Conservation (phyloP, 2,329 filamentous ascomycete genomes). For the Polychaeton citri region DNA sequence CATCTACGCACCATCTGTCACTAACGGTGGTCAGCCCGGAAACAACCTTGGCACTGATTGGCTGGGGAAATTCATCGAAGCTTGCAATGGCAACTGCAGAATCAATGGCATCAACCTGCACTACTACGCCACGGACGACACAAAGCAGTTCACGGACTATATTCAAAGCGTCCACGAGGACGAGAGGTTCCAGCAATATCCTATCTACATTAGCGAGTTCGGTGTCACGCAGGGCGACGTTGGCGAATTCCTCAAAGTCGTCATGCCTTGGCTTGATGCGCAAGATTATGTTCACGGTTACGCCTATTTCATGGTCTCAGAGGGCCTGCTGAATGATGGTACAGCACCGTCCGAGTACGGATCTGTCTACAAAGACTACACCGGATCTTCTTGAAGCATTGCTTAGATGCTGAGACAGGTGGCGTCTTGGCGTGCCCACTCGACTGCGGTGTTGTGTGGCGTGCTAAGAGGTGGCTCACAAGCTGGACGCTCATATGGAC, state of each 20-base stretch:
- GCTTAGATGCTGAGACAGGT: too few relatives aligned
- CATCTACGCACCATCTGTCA: constrained; percentile 48
- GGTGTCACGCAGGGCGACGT: constrained; percentile 35
- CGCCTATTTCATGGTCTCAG: constrained; percentile 20
- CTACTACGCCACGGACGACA: constrained; percentile 42
- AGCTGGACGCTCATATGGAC: too few relatives aligned
- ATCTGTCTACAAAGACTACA: constrained; percentile 13
- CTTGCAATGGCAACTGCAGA: constrained; percentile 36
- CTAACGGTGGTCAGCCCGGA: constrained; percentile 48
- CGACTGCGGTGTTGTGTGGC: too few relatives aligned
- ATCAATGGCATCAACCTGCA: constrained; percentile 50
- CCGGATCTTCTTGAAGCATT: too few relatives aligned
- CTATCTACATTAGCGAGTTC: constrained; percentile 55
- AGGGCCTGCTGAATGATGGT: constrained; percentile 23
- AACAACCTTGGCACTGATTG: constrained; percentile 39
- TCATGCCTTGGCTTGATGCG: constrained; percentile 34
- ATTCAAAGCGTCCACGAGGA: constrained; percentile 43
- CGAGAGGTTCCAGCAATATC: constrained; percentile 25
- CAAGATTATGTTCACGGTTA: constrained; percentile 27
- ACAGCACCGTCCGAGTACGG: constrained; percentile 17
- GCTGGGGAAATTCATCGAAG: constrained; percentile 39
- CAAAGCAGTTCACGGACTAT: constrained; percentile 30
- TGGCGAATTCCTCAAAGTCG: constrained; percentile 35
- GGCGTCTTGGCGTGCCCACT: too few relatives aligned
- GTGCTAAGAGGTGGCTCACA: too few relatives aligned